Evolutionary conservation across 2,329 filamentous ascomycete genomes (phyloP), one percentile per base, ranked within the genome.

Genomic region (Fusarium sterilihyphosum): DNA sequence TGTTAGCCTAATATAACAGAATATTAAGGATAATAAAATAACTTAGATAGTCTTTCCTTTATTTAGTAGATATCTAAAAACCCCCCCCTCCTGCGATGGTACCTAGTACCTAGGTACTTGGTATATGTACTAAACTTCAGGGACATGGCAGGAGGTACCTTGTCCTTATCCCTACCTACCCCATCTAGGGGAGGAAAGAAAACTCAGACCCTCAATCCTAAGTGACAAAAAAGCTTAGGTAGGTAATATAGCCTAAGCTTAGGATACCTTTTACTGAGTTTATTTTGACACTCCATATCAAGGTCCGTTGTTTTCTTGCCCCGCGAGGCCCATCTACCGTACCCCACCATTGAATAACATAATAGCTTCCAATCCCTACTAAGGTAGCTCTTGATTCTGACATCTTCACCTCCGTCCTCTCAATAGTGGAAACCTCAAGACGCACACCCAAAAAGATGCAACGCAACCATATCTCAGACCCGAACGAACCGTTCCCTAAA

Each of bases 401-500:
- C 66, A 52, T 56, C 49, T 14, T 63, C 54, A 29, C n/a, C 46
- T 26, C 16, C 66, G 56, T 61, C 61, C 11, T 63, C 44, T 33
- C n/a, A 43, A 31, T 20, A 14, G n/a, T 33, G 24, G 14, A 46
- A 31, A n/a, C 16, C 17, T 38, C 22, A 29, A 43, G 22, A 20
- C 24, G 13, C 40, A 31, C 24, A 29, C n/a, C 41, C 35, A 26
- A 49, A 78, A 64, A 64, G n/a, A 85, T 85, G 81, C 66, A 65
- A 17, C 46, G 41, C 18, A 84, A 83, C 61, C 83, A 86, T 74
- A 76, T 81, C 35, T 77, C 78, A 65, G 81, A 86, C 46, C 75
- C 82, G 46, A 84, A 87, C 78, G 88, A 91, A 78, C 85, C 86
- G n/a, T 91, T 86, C 78, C 89, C 90, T 18, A 85, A 85, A 52